phyloP scores from a whole-genome alignment of 1,284 basidiomycete genomes.

The Leccinum subatratum region DNA sequence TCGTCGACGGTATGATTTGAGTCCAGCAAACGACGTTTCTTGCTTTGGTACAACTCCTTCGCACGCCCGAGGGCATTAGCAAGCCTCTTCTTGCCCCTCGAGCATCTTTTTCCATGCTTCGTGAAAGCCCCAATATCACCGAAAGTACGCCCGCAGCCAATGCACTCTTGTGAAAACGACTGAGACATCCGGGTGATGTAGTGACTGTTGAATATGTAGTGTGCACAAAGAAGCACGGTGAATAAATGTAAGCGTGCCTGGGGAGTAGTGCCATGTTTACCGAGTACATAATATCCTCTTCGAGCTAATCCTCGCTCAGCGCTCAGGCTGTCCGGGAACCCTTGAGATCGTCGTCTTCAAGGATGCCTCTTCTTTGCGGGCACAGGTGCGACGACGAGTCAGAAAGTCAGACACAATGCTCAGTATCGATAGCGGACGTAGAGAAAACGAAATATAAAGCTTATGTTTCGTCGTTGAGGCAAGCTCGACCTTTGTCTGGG shows the following conservation, averaged over 20 bases:
- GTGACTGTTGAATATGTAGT: too few species aligned
- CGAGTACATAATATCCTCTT: slow-evolving; percentile 49
- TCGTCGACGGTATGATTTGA: background rate
- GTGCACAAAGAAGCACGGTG: too few species aligned
- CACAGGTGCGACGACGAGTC: slow-evolving; percentile 58
- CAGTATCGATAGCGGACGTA: slow-evolving; percentile 88
- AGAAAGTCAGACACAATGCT: slow-evolving; percentile 84
- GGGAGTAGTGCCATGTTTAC: too few species aligned
- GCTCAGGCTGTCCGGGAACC: slow-evolving; percentile 56
- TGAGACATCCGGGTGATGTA: background rate
- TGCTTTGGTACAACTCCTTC: background rate
- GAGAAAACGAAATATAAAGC: slow-evolving; percentile 86
- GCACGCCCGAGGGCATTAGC: background rate
- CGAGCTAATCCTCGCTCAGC: slow-evolving; percentile 58
- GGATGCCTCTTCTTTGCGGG: slow-evolving; percentile 59
- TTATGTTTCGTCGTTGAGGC: slow-evolving; percentile 77
- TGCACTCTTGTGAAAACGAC: background rate
- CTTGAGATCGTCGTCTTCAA: slow-evolving; percentile 89
- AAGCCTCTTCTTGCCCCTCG: background rate
- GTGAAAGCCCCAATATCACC: background rate
- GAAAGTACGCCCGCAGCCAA: background rate
- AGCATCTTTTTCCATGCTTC: background rate
- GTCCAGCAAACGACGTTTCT: background rate
- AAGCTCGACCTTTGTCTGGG: slow-evolving; percentile 78
- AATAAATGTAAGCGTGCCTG: too few species aligned